Evolutionary conservation across 768 basidiomycete species (phyloP), one percentile per base, ranked within the genome.

Genomic region (Boletus edulis): DNA sequence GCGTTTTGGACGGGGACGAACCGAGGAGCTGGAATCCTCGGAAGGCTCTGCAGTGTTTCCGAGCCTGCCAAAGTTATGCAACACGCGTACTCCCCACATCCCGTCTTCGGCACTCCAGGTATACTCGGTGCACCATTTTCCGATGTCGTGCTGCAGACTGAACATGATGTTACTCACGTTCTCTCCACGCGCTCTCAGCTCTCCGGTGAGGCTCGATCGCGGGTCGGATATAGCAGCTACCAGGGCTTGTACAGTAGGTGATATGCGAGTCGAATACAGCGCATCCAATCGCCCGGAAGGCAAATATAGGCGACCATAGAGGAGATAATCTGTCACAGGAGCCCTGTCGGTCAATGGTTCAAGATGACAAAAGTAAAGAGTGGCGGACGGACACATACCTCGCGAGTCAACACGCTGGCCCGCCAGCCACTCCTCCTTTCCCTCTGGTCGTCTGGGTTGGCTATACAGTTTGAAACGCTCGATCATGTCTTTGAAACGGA

Each of bases 81-180:
- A 78, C 17, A 93, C 81, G 17, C 90, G 81, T 17, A 93, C 70
- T 15, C 96, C 96, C 78, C 86, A 88, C 93, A 98, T 96, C 18
- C 87, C 86, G 63, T 98, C 96, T 61, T 94, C 91, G 2, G 91
- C 91, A 60, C 93, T 94, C 78, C 89, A 98, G 3, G 89, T 90
- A 61, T 96, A 98, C 70, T 98, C 96, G 3, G 89, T 87, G 60
- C 91, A 91, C 85, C 89, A 94, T 61, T 89, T 84, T 4, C 95
- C 96, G 10, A 89, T 82, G 66, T 97, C 94, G 65, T 97, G 94
- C 70, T 96, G 94, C 35, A 98, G 71, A 59, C 83, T 91, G 63
- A 98, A 69, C 81, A 97, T 87, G 66, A 84, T 67, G 58, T 90
- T 90, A 66, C 82, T 89, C 56, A 76, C 73, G 60, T 81, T 78